These are phyloP conservation scores for Acer yangbiense DNA, from an alignment of 345 rosid species.

Conservation along the genomic window DNA sequence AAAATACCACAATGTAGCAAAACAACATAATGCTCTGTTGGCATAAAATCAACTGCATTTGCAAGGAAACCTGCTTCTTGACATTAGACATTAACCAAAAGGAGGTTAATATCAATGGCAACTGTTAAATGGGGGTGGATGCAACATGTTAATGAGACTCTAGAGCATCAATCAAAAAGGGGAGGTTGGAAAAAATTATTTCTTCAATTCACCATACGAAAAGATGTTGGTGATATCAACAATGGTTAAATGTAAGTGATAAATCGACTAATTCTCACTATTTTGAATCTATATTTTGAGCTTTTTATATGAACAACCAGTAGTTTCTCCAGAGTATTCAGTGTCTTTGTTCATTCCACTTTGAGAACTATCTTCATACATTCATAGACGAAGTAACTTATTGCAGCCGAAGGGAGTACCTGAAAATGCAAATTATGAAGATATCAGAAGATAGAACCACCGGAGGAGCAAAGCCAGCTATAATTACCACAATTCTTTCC, in stretches of 20 bases:
- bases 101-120: neutral
- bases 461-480: neutral
- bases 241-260: constrained; percentile 16
- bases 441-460: neutral
- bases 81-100: neutral
- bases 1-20: neutral
- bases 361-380: constrained; percentile 80
- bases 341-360: constrained; percentile 52
- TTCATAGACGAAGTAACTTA: constrained; percentile 83
- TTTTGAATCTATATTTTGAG: constrained; percentile 23
- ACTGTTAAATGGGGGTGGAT: neutral
- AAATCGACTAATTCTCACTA: constrained; percentile 23
- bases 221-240: constrained; percentile 18
- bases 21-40: neutral
- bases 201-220: constrained; percentile 16
- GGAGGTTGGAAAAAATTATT: neutral
- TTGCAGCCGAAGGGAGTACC: constrained; percentile 89
- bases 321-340: constrained; percentile 14
- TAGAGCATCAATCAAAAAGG: constrained; percentile 13
- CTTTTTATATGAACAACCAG: constrained; percentile 22
- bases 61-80: too few relatives aligned
- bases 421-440: constrained; percentile 33
- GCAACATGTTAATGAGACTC: neutral
- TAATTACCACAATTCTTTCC: neutral
- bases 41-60: neutral